Evolutionary conservation across 1,284 basidiomycete species (phyloP).

Genomic region (Trichosporon coremiiforme): DNA sequence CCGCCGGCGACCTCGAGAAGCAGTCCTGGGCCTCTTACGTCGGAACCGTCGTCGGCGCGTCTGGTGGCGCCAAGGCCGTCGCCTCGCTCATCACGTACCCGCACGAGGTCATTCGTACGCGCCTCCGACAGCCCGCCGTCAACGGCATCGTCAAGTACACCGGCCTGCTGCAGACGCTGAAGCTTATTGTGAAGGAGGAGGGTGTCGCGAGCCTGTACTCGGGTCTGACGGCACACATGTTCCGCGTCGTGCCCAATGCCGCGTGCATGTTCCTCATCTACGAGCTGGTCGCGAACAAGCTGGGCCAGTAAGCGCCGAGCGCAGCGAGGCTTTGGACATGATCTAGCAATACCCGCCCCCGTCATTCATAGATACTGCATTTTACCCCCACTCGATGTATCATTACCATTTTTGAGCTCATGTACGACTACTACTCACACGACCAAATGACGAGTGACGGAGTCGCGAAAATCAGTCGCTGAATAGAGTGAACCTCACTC

Average conservation of each 20-base stretch:
- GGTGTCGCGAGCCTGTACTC: slow-evolving; percentile 75
- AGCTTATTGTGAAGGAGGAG: slow-evolving; percentile 85
- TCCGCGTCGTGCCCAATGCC: slow-evolving; percentile 96
- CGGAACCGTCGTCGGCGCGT: slow-evolving; percentile 78
- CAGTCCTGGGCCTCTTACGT: slow-evolving; percentile 60
- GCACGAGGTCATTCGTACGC: slow-evolving; percentile 92
- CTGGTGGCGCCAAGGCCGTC: slow-evolving; percentile 90
- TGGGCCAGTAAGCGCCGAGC: slow-evolving; percentile 36
- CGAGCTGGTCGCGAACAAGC: slow-evolving; percentile 53
- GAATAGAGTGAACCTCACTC: too few relatives aligned
- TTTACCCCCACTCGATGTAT: slow-evolving; percentile 31
- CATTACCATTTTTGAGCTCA: slow-evolving; percentile 22
- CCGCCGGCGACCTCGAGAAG: slow-evolving; percentile 27
- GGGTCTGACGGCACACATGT: slow-evolving; percentile 89
- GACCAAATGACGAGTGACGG: too few relatives aligned
- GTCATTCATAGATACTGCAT: slow-evolving; percentile 21
- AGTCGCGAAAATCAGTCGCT: too few relatives aligned
- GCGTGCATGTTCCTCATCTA: slow-evolving; percentile 79
- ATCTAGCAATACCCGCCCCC: neutral
- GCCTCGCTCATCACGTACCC: slow-evolving; percentile 94
- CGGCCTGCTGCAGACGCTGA: slow-evolving; percentile 81
- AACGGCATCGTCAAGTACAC: slow-evolving; percentile 70
- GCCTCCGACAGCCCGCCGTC: slow-evolving; percentile 80
- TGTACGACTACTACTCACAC: too few relatives aligned
- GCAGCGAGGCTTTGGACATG: too few relatives aligned